These are phyloP conservation scores for Hypoxylon sp. DNA, from an alignment of 2,329 filamentous ascomycete genomes.

Conservation along the genomic window DNA sequence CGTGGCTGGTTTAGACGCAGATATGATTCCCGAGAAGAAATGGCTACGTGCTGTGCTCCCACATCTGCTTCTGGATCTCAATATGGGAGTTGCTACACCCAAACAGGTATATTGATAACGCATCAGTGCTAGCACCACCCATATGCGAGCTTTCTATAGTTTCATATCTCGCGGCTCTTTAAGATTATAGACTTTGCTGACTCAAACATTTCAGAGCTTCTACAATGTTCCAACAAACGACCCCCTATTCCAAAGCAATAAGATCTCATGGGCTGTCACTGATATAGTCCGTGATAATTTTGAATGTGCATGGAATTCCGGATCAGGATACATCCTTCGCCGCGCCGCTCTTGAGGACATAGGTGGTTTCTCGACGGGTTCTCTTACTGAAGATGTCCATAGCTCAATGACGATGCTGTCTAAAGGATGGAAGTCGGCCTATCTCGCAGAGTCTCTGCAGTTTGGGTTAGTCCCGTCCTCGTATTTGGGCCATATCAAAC, in stretches of 20 bases:
- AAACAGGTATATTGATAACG: neutral
- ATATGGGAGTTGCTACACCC: constrained; percentile 7
- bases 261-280: constrained; percentile 11
- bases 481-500: constrained; percentile 17
- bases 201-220: constrained; percentile 2
- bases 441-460: constrained; percentile 9
- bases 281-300: constrained; percentile 10
- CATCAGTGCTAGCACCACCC: neutral
- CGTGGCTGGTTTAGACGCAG: constrained; percentile 14
- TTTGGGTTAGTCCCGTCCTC: constrained; percentile 7
- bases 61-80: constrained; percentile 5
- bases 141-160: neutral
- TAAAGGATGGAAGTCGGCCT: constrained; percentile 11
- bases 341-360: constrained; percentile 10
- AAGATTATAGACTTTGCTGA: neutral
- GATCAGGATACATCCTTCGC: constrained; percentile 14
- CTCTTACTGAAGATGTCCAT: constrained; percentile 13
- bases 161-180: neutral
- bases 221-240: constrained; percentile 19
- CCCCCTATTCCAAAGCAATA: constrained; percentile 13
- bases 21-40: constrained; percentile 25
- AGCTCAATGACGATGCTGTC: constrained; percentile 14
- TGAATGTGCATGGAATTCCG: constrained; percentile 11
- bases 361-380: constrained; percentile 4
- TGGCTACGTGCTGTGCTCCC: constrained; percentile 16